These are phyloP conservation scores for Euphorbia peplus DNA, from an alignment of 345 rosid genomes.

Conservation along the genomic window DNA sequence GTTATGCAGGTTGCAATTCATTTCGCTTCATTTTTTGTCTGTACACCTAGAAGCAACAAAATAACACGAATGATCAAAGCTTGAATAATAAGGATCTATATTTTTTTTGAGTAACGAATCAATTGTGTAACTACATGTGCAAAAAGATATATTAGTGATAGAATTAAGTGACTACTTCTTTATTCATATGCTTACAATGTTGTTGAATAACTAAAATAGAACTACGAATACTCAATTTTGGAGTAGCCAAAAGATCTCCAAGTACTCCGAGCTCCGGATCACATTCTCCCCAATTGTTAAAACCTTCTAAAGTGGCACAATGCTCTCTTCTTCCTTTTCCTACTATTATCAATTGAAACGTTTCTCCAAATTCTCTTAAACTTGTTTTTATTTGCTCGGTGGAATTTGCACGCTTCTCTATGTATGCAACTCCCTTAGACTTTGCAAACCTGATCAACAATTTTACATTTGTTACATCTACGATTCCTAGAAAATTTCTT, in stretches of 20 bases:
- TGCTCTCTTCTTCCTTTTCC: constrained; percentile 55
- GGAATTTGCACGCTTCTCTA: constrained; percentile 45
- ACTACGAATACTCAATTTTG: constrained; percentile 45
- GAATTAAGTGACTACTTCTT: not conserved
- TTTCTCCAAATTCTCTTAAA: constrained; percentile 48
- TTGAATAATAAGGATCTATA: too few relatives aligned
- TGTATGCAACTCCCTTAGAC: constrained; percentile 49
- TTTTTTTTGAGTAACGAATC: too few relatives aligned
- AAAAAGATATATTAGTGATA: too few relatives aligned
- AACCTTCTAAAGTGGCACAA: constrained; percentile 44
- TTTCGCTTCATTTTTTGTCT: too few relatives aligned
- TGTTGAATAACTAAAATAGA: constrained; percentile 75
- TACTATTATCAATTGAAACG: constrained; percentile 57
- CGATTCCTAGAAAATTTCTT: too few relatives aligned
- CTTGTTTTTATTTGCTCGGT: constrained; percentile 43
- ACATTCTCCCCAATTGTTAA: constrained; percentile 91
- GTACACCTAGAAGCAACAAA: too few relatives aligned
- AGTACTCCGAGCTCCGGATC: constrained; percentile 59
- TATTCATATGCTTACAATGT: constrained; percentile 19
- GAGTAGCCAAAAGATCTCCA: constrained; percentile 67
- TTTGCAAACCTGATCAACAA: constrained; percentile 44
- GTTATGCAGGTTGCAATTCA: too few relatives aligned
- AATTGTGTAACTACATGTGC: too few relatives aligned
- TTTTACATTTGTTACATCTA: not conserved
- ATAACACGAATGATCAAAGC: too few relatives aligned